phyloP scores from a whole-genome alignment of 177 flowering plant genomes.

The Vitis hybrid region DNA sequence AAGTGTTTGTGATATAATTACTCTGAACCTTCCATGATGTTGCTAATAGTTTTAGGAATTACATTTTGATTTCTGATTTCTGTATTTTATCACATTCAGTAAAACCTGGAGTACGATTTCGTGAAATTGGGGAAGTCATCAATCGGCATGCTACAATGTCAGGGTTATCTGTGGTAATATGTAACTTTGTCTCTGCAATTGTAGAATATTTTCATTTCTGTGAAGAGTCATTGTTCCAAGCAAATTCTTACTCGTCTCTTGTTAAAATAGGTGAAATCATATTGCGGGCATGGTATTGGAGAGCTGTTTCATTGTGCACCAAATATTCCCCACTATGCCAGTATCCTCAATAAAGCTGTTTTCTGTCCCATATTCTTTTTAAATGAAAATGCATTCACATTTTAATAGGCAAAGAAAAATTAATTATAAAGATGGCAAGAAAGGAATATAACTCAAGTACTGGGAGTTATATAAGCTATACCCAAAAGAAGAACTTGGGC shows the following conservation, averaged over 20 bases:
- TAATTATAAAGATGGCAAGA: too few species aligned
- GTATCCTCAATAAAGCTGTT: constrained; percentile 52
- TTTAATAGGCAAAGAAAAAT: background rate
- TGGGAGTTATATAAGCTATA: too few species aligned
- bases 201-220: background rate
- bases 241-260: constrained; percentile 1
- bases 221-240: background rate
- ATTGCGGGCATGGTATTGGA: constrained; percentile 98
- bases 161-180: constrained; percentile 89
- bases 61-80: constrained; percentile 2
- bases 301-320: constrained; percentile 99
- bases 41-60: background rate
- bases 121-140: constrained; percentile 94
- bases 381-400: background rate
- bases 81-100: constrained; percentile 40
- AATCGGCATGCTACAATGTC: constrained; percentile 92
- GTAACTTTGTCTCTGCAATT: background rate
- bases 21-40: background rate
- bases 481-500: too few species aligned
- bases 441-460: background rate
- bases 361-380: background rate
- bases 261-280: constrained; percentile 72
- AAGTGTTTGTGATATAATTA: background rate
- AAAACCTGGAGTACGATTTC: constrained; percentile 93
- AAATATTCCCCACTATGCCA: constrained; percentile 91